These are phyloP conservation scores for Tricholoma saponaceum DNA, from an alignment of 768 basidiomycete genomes.

Conservation along the genomic window DNA sequence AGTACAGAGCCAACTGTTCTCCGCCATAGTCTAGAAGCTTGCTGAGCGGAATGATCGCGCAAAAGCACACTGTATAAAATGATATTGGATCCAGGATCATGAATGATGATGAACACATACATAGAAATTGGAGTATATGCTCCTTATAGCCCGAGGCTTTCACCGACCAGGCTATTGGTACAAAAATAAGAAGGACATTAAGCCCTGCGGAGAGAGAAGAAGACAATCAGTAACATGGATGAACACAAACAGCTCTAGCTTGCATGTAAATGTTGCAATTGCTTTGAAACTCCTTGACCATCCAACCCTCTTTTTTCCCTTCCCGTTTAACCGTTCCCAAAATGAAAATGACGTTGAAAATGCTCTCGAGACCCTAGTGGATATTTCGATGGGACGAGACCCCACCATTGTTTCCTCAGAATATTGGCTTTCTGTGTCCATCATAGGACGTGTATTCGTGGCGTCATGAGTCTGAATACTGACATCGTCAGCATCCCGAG, in stretches of 20 bases:
- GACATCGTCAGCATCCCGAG: conserved; percentile 10
- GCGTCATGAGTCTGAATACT: conserved; percentile 16
- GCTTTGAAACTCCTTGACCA: conserved; percentile 30
- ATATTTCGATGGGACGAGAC: neutral
- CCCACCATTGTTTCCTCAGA: conserved; percentile 8
- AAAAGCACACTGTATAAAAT: conserved; percentile 35
- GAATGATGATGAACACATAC: conserved; percentile 14
- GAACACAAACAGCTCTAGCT: conserved; percentile 7
- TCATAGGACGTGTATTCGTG: conserved; percentile 8
- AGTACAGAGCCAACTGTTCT: conserved; percentile 47
- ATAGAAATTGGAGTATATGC: conserved; percentile 22
- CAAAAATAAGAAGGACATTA: conserved; percentile 35
- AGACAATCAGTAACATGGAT: neutral
- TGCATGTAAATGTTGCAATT: conserved; percentile 31
- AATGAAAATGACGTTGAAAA: conserved; percentile 8
- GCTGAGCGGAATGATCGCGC: conserved; percentile 47
- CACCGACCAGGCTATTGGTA: conserved; percentile 40
- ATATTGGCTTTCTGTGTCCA: conserved; percentile 16
- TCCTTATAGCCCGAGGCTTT: conserved; percentile 22
- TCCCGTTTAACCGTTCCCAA: conserved; percentile 22
- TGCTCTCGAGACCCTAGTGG: conserved; percentile 3
- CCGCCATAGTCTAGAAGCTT: conserved; percentile 48
- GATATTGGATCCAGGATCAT: neutral
- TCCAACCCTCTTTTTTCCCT: conserved; percentile 19
- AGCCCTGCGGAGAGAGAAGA: conserved; percentile 24